These are phyloP conservation scores for Cutaneotrichosporon cyanovorans DNA, from an alignment of 1,284 basidiomycete genomes.

Conservation along the genomic window DNA sequence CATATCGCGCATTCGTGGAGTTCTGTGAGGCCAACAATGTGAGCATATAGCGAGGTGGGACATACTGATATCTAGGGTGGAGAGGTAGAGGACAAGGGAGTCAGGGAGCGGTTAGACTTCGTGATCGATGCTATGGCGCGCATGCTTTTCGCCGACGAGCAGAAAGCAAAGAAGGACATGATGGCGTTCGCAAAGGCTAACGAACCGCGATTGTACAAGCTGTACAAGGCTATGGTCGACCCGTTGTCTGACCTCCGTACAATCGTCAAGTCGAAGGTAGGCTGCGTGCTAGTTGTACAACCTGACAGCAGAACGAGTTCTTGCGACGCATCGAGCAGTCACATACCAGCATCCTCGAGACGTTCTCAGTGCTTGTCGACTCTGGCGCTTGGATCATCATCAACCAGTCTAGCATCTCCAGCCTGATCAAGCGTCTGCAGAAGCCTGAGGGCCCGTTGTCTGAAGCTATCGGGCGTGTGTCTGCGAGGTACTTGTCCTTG, in stretches of 20 bases:
- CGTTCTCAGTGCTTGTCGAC: slow-evolving; percentile 67
- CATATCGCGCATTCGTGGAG: slow-evolving; percentile 52
- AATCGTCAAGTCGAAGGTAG: slow-evolving; percentile 67
- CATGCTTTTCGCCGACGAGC: slow-evolving; percentile 56
- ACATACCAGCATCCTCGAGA: slow-evolving; percentile 56
- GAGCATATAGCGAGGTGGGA: slow-evolving; percentile 30
- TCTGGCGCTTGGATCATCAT: slow-evolving; percentile 64
- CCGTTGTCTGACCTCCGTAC: slow-evolving; percentile 72
- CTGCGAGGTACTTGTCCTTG: slow-evolving; percentile 46
- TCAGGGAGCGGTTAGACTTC: slow-evolving; percentile 54
- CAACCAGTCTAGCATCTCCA: slow-evolving; percentile 77
- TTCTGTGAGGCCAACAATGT: slow-evolving; percentile 74
- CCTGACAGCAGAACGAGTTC: slow-evolving; percentile 59
- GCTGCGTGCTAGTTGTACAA: slow-evolving; percentile 24
- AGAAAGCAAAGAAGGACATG: slow-evolving; percentile 70
- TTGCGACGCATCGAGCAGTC: slow-evolving; percentile 65
- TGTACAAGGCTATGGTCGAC: slow-evolving; percentile 73
- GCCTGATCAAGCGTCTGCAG: slow-evolving; percentile 59
- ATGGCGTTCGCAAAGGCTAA: slow-evolving; percentile 77
- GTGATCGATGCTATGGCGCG: slow-evolving; percentile 48
- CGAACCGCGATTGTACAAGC: slow-evolving; percentile 75
- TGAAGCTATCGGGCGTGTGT: slow-evolving; percentile 17
- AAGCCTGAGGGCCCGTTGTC: slow-evolving; percentile 10
- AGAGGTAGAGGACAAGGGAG: slow-evolving; percentile 17
- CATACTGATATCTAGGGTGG: too few species aligned